Evolutionary conservation across 1,139 yeast genomes (phyloP).

Genomic region (Pichia kudriavzevii): DNA sequence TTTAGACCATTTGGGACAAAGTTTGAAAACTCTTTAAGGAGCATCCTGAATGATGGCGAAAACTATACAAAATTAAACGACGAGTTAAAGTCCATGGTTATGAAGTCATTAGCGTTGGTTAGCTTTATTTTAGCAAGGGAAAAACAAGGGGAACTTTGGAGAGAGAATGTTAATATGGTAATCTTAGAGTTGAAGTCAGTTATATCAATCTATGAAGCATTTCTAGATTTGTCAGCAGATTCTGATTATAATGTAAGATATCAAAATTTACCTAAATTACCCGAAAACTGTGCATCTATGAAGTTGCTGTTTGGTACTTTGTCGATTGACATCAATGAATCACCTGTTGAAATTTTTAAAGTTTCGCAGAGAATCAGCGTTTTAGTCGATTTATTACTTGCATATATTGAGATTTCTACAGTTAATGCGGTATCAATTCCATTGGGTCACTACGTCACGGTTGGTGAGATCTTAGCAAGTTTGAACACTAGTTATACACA

Average conservation of each 20-base stretch:
- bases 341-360: slow-evolving; percentile 40
- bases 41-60: slow-evolving; percentile 26
- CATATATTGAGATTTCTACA: slow-evolving; percentile 41
- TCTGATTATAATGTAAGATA: slow-evolving; percentile 31
- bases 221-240: slow-evolving; percentile 52
- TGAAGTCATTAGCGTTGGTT: slow-evolving; percentile 50
- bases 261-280: slow-evolving; percentile 19
- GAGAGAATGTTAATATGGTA: slow-evolving; percentile 30
- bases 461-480: slow-evolving; percentile 45
- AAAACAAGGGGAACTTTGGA: slow-evolving; percentile 34
- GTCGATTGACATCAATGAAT: slow-evolving; percentile 47
- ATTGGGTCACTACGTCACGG: slow-evolving; percentile 42
- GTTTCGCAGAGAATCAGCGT: slow-evolving; percentile 44
- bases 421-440: slow-evolving; percentile 42
- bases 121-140: slow-evolving; percentile 47
- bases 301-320: slow-evolving; percentile 38
- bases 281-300: slow-evolving; percentile 14
- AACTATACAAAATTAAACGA: slow-evolving; percentile 23
- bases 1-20: slow-evolving; percentile 72
- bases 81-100: slow-evolving; percentile 35
- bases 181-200: slow-evolving; percentile 46
- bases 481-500: slow-evolving; percentile 48
- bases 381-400: slow-evolving; percentile 37
- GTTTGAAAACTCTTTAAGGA: slow-evolving; percentile 41
- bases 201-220: slow-evolving; percentile 46